Conservation (phyloP, 192 early-diverging fungal species). For the Pilaira anomala region DNA sequence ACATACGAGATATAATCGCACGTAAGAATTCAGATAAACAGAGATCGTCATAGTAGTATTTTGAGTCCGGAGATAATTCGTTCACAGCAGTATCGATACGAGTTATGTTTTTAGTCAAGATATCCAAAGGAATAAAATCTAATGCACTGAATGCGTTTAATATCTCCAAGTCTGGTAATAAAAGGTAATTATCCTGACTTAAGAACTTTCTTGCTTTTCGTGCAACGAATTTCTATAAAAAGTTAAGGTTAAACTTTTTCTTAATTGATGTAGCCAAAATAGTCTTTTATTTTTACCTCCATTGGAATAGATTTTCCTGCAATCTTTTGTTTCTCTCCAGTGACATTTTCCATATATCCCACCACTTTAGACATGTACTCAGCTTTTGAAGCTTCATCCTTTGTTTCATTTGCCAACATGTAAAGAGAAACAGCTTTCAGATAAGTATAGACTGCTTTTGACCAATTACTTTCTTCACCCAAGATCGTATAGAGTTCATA, state of each 20-base stretch:
- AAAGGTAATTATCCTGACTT: constrained; percentile 57
- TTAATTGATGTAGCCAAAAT: no score
- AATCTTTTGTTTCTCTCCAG: constrained; percentile 48
- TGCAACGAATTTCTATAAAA: constrained; percentile 71
- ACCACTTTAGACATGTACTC: constrained; percentile 45
- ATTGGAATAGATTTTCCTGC: constrained; percentile 37
- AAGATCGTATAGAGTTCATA: constrained; percentile 62
- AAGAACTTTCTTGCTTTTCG: constrained; percentile 78
- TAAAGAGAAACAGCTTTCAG: constrained; percentile 62
- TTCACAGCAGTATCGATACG: constrained; percentile 13
- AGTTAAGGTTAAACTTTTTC: neutral
- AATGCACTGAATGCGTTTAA: constrained; percentile 67
- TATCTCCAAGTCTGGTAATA: constrained; percentile 77
- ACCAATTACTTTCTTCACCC: constrained; percentile 81
- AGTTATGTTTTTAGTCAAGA: constrained; percentile 10
- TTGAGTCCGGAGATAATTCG: neutral
- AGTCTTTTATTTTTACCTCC: constrained; percentile 23
- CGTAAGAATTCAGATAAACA: constrained; percentile 71
- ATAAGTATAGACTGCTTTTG: constrained; percentile 80
- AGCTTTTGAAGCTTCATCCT: constrained; percentile 36
- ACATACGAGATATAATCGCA: constrained; percentile 60
- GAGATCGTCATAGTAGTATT: constrained; percentile 71
- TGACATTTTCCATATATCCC: constrained; percentile 65
- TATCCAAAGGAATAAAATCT: constrained; percentile 61
- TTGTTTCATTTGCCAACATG: constrained; percentile 14